These are phyloP conservation scores for Paulownia fortunei DNA, from an alignment of 257 asterid species.

Conservation along the genomic window DNA sequence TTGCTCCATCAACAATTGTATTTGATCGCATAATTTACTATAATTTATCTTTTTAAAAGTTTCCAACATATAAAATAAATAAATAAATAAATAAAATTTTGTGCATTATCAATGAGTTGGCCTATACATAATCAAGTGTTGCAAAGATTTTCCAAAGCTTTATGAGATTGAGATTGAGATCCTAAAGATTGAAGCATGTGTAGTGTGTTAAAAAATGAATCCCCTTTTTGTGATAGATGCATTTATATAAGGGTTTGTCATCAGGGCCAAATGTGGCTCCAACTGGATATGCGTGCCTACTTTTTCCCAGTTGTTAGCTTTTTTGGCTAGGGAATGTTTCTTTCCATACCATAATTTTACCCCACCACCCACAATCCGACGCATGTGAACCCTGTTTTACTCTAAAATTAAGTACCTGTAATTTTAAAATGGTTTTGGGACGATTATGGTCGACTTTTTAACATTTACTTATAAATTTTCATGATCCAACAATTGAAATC, in stretches of 20 bases:
- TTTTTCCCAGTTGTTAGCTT: constrained; percentile 35
- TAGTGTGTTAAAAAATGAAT: constrained; percentile 28
- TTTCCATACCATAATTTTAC: constrained; percentile 6
- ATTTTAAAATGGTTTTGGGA: not conserved
- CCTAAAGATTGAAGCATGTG: constrained; percentile 34
- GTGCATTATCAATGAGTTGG: not conserved
- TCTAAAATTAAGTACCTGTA: not conserved
- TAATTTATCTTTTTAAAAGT: too few species aligned
- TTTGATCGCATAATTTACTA: too few species aligned
- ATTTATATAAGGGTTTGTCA: not conserved
- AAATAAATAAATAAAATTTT: too few species aligned
- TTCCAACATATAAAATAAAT: too few species aligned
- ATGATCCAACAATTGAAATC: too few species aligned
- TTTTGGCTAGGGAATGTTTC: constrained; percentile 17
- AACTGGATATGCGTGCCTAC: constrained; percentile 26
- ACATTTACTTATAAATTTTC: too few species aligned
- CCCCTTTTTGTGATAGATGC: constrained; percentile 11
- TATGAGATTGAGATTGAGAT: not conserved
- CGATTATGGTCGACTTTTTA: too few species aligned
- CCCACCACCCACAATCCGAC: not conserved
- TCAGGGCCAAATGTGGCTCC: constrained; percentile 26
- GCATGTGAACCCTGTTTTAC: constrained; percentile 1
- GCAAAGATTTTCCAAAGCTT: not conserved
- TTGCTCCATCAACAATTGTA: too few species aligned
- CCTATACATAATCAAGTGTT: not conserved